Percentiles rank a stretch among this genome's conserved stretches.
Evolutionary conservation across 257 asterid genomes (phyloP).

Genomic region (Solanum ossicruentum): DNA sequence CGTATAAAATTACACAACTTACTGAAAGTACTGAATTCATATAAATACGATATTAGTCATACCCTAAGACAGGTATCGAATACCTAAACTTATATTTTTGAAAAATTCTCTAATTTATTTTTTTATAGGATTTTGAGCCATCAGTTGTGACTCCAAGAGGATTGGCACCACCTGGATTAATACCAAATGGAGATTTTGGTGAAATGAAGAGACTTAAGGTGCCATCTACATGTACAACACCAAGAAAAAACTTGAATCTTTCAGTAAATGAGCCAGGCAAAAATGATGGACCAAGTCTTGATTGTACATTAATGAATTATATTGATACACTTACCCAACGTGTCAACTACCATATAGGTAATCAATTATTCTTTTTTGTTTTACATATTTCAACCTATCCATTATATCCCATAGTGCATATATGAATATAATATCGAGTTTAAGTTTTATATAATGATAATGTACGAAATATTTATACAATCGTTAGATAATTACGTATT

Average conservation of each 20-base stretch:
- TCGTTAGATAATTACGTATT: neutral
- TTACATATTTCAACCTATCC: neutral
- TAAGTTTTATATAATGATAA: neutral
- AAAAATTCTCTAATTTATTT: too few species aligned
- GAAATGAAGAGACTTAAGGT: neutral
- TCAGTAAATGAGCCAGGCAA: conserved; percentile 1
- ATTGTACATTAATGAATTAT: neutral
- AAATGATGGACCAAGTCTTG: neutral
- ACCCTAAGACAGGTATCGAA: neutral
- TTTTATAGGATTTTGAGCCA: neutral
- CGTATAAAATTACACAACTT: accelerated
- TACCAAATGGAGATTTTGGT: neutral
- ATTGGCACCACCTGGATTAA: neutral
- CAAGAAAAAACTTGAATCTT: neutral
- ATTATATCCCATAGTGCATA: neutral
- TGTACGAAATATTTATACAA: neutral
- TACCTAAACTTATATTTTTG: neutral
- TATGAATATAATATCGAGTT: neutral
- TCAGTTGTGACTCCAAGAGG: neutral
- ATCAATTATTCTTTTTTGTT: neutral
- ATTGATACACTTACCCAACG: conserved; percentile 1
- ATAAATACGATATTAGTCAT: neutral
- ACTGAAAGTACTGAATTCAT: neutral
- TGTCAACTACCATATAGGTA: conserved; percentile 2
- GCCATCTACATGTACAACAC: neutral